phyloP scores from a whole-genome alignment of 202 grass and related monocot genomes.

The Musa balbisiana region DNA sequence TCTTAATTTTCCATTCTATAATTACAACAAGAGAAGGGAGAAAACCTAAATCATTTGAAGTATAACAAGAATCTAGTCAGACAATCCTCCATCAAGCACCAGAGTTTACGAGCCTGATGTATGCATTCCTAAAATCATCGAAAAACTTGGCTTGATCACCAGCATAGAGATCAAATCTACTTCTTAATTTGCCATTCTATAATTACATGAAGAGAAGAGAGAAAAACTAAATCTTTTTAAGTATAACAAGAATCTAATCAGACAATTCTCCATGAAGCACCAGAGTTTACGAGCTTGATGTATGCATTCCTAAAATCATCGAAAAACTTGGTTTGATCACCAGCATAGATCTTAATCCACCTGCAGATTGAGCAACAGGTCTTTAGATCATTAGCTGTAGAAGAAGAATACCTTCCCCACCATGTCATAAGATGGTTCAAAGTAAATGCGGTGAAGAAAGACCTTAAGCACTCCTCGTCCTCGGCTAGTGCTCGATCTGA shows the following conservation, averaged over 20 bases:
- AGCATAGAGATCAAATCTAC: conserved; percentile 31
- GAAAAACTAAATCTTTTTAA: too few relatives aligned
- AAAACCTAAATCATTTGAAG: too few relatives aligned
- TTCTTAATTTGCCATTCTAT: too few relatives aligned
- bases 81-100: conserved; percentile 45
- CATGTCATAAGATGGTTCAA: too few relatives aligned
- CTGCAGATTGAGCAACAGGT: conserved; percentile 23
- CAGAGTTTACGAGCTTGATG: conserved; percentile 73
- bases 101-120: conserved; percentile 73
- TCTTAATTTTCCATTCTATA: too few relatives aligned
- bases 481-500: conserved; percentile 70
- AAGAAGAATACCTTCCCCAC: not conserved
- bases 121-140: conserved; percentile 52
- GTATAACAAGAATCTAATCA: not conserved
- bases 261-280: conserved; percentile 43
- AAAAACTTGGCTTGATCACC: conserved; percentile 68
- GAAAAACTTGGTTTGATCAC: conserved; percentile 68
- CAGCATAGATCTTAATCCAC: conserved; percentile 70
- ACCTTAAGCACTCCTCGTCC: conserved; percentile 90
- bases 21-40: too few relatives aligned
- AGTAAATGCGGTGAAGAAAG: conserved; percentile 1
- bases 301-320: conserved; percentile 59
- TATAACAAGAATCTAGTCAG: not conserved
- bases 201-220: too few relatives aligned
- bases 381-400: not conserved